These are phyloP conservation scores for Candida tallmaniae DNA, from an alignment of 805 yeast genomes.

Conservation along the genomic window DNA sequence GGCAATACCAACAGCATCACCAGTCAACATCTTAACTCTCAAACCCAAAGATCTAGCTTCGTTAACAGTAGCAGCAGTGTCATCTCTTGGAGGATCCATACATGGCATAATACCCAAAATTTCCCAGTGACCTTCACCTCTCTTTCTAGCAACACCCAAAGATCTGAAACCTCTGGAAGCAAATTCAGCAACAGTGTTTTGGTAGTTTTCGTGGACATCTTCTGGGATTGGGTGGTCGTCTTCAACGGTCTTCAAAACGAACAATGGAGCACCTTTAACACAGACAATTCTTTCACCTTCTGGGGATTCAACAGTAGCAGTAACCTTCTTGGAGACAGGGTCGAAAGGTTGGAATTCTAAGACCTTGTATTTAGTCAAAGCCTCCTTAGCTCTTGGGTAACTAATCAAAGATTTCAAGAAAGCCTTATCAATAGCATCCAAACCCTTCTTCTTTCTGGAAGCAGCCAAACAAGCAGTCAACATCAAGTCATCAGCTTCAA, in stretches of 20 bases:
- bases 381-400: conserved; percentile 91
- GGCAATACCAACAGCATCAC: conserved; percentile 99
- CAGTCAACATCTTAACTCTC: conserved; percentile 96
- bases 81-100: conserved; percentile 99
- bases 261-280: conserved; percentile 98
- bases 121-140: conserved; percentile 98
- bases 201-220: conserved; percentile 89
- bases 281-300: conserved; percentile 92
- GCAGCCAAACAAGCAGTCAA: conserved; percentile 97
- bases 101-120: conserved; percentile 97
- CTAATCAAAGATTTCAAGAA: conserved; percentile 83
- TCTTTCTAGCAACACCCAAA: conserved; percentile 97
- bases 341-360: conserved; percentile 96
- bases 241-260: conserved; percentile 93
- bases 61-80: conserved; percentile 88
- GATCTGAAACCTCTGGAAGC: conserved; percentile 99
- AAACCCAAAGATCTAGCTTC: conserved; percentile 91
- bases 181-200: conserved; percentile 95
- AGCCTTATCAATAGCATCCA: conserved; percentile 96
- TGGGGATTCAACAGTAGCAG: conserved; percentile 93
- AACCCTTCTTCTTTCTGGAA: conserved; percentile 96
- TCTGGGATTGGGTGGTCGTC: conserved; percentile 96
- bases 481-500: conserved; percentile 93
- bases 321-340: conserved; percentile 96
- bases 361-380: conserved; percentile 91